Base-by-base conservation (phyloP, 2,329 filamentous ascomycete genomes). In the Alternaria incomplexa region DNA sequence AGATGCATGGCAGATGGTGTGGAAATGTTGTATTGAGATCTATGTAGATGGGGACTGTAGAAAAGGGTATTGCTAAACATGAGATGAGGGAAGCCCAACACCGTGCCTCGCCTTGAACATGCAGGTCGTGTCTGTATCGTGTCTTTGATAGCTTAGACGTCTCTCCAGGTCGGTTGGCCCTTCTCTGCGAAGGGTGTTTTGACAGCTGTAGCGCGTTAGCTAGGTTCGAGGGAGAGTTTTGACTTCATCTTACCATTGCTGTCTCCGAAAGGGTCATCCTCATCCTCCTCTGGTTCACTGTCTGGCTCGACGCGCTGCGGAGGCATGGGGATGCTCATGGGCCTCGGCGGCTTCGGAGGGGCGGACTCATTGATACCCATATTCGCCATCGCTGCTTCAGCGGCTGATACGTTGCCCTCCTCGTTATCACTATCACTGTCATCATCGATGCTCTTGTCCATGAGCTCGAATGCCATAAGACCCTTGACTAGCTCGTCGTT, bases 401-500 rank as follows among this genome's bases (percentile, higher is more conserved):
- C 78, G 7, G 70, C 62, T 36, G 70, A 64, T 3, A 67, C 50
- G 9, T 61, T 62, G 15, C 52, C 55, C 10, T 66, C 62, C 67
- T 85, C 85, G 13, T 81, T 81, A 55, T 90, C 88, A 65, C 87
- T 89, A 72, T 90, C 87, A 62, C 87, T 89, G 70, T 90, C 88
- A 66, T 90, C 87, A 68, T 93, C 91, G 66, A 95, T 91, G 51
- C 92, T 93, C 64, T 90, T 89, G 77, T 99, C 95, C 66, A 98
- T 88, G 71, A 97, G 92, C 80, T 98, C 95, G 75, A 93, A 99
- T 0, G 93, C 92, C 88, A 97, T 97, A 61, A 99, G 85, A 2
- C 94, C 93, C 65, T 91, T 91, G 44, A 98, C 92, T n/a, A 99
- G 89, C 80, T 97, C 92, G 73, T 99, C 96, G 73, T 99, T 98